Base-by-base conservation (phyloP, 1,284 basidiomycete genomes). In the Sphaerobolus stellatus region DNA sequence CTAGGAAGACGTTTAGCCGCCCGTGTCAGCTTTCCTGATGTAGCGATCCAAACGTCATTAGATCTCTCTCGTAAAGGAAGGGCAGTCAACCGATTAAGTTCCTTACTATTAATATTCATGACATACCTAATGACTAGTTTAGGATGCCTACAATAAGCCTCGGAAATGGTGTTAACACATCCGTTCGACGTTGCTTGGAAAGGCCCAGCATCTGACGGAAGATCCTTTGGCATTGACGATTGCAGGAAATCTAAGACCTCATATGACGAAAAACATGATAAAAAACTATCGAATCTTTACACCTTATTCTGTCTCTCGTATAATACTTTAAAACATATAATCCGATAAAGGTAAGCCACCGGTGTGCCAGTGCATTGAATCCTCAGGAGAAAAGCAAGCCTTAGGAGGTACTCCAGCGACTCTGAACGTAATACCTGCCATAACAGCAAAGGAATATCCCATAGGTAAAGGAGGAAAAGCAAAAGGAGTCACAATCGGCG, bases 71-170 rank as follows among this genome's bases (percentile, higher is more conserved):
- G 22, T 4, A 22, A 38, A 16, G 7, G 22, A 38, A 38, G 5
- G 22, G 22, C 22, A 7, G n/a, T n/a, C n/a, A n/a, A n/a, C 22
- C 36, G 22, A n/a, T 3, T 22, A n/a, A 5, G n/a, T 16, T 7
- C 30, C 47, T 48, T 22, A 5, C 4, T 16, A 48, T 5, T 18
- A 48, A 29, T 48, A 48, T 24, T 14, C 16, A 31, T 14, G 11
- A 8, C 28, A 2, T 31, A 29, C 5, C 75, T 68, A 29, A 69
- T 54, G 52, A 67, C 60, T n/a, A 77, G 66, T 3, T 64, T 66
- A 7, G 68, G 70, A 50, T 77, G 75, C 3, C 68, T 54, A 31
- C 66, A 70, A 60, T 76, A 75, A 2, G 75, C 75, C 44, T 67
- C 59, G 22, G 71, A 48, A 28, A 71, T 65, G 16, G 74, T 68